A percentile compares a stretch with the other conserved stretches of the same genome.
These are phyloP conservation scores for Leccinum arenicola DNA, from an alignment of 768 basidiomycete genomes.

Conservation along the genomic window DNA sequence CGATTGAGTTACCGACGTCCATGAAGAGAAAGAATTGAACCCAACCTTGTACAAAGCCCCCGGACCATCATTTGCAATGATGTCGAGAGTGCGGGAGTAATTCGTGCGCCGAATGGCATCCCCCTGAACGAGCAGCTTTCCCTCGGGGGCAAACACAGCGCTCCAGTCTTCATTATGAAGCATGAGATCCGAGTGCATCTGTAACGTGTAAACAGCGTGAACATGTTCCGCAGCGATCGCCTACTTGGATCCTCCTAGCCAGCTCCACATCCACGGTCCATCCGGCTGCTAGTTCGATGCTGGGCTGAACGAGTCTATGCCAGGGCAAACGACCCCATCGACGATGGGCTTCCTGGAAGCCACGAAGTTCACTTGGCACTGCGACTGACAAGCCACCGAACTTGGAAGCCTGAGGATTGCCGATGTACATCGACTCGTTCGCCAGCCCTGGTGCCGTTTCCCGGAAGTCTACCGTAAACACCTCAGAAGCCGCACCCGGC, in stretches of 20 bases:
- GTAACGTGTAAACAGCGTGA: constrained; percentile 1
- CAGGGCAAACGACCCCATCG: constrained; percentile 83
- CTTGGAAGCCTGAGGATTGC: constrained; percentile 48
- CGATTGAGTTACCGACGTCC: constrained; percentile 9
- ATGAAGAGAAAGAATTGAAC: constrained; percentile 11
- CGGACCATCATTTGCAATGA: constrained; percentile 73
- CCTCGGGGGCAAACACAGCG: constrained; percentile 78
- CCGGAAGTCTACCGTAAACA: constrained; percentile 81
- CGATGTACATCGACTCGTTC: constrained; percentile 73
- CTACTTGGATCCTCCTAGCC: constrained; percentile 65
- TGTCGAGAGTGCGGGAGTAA: constrained; percentile 71
- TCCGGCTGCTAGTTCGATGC: constrained; percentile 67
- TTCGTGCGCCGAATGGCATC: constrained; percentile 70
- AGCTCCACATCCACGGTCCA: constrained; percentile 82
- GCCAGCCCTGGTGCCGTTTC: constrained; percentile 79
- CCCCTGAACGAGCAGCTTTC: constrained; percentile 68
- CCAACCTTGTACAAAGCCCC: constrained; percentile 78
- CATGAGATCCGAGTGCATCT: constrained; percentile 57
- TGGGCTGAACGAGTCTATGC: constrained; percentile 74
- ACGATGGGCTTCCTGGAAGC: constrained; percentile 78
- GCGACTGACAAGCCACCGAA: constrained; percentile 86
- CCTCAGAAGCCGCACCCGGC: constrained; percentile 47
- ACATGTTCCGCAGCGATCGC: constrained; percentile 17
- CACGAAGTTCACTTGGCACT: constrained; percentile 88
- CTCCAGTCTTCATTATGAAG: constrained; percentile 70